These are phyloP conservation scores for Hyaloscypha variabilis DNA, from an alignment of 495 filamentous ascomycete genomes.

Conservation along the genomic window DNA sequence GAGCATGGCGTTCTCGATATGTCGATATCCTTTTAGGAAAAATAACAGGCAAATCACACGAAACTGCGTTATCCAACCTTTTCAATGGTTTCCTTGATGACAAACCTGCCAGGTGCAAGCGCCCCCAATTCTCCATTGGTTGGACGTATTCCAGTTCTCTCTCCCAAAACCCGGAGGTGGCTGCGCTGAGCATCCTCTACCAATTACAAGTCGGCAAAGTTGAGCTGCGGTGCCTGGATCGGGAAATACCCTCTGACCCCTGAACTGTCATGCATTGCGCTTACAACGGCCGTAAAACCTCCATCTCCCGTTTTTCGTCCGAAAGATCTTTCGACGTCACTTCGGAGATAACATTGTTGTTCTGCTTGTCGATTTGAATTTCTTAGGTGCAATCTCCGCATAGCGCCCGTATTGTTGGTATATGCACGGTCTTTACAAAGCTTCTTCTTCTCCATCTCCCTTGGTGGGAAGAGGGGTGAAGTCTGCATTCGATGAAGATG, in stretches of 20 bases:
- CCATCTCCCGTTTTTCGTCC: neutral
- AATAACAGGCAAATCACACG: neutral
- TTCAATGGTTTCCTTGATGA: neutral
- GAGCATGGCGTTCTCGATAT: neutral
- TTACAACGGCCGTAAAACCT: neutral
- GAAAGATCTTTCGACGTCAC: neutral
- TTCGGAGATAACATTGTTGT: neutral
- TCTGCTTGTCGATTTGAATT: neutral
- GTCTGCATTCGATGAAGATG: neutral
- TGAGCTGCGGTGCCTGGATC: neutral
- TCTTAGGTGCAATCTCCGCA: neutral
- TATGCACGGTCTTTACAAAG: neutral
- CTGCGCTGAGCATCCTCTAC: neutral
- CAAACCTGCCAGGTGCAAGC: neutral
- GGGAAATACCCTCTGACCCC: neutral
- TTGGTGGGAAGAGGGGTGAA: no score
- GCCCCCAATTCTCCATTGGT: neutral
- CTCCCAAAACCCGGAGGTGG: neutral
- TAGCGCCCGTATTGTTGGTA: neutral
- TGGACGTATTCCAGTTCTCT: neutral
- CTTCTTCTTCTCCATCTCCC: no score
- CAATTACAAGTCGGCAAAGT: neutral
- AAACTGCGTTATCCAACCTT: neutral
- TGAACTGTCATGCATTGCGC: neutral
- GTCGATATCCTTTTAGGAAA: neutral